Evolutionary conservation across 2,329 filamentous ascomycete species (phyloP).

Genomic region (Tolypocladium ovalisporum): DNA sequence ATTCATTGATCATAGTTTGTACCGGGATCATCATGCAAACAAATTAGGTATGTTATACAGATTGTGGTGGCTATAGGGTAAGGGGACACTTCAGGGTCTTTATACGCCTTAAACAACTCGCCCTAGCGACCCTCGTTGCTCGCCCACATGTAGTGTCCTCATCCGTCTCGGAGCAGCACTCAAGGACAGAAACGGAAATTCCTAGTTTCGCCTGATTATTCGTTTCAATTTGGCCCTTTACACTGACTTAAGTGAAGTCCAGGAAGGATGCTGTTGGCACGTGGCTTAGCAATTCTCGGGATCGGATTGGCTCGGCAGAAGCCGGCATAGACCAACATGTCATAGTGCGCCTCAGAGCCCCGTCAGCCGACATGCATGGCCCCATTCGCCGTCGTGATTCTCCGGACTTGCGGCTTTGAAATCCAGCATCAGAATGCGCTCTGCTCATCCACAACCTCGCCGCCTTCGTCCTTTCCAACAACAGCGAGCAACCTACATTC

Average conservation of each 20-base stretch:
- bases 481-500: not conserved
- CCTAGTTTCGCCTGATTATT: not conserved
- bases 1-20: not conserved
- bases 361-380: conserved; percentile 12
- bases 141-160: not conserved
- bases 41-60: not conserved
- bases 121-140: not conserved
- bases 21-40: too few species aligned
- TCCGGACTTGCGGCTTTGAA: conserved; percentile 15
- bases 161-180: not conserved
- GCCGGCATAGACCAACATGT: conserved; percentile 13
- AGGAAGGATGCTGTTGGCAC: not conserved
- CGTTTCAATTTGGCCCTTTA: not conserved
- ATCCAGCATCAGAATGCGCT: conserved; percentile 7
- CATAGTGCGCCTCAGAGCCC: conserved; percentile 8
- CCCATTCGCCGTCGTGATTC: conserved; percentile 12
- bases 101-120: not conserved
- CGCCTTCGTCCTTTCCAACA: not conserved
- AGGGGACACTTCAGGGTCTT: not conserved
- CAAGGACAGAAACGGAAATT: too few species aligned
- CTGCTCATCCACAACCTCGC: not conserved
- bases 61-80: not conserved
- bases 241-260: not conserved
- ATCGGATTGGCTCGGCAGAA: conserved; percentile 26
- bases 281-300: conserved; percentile 18